phyloP scores from a whole-genome alignment of 2,329 filamentous ascomycete species.

The Teratosphaeria pseudoeucalypti region DNA sequence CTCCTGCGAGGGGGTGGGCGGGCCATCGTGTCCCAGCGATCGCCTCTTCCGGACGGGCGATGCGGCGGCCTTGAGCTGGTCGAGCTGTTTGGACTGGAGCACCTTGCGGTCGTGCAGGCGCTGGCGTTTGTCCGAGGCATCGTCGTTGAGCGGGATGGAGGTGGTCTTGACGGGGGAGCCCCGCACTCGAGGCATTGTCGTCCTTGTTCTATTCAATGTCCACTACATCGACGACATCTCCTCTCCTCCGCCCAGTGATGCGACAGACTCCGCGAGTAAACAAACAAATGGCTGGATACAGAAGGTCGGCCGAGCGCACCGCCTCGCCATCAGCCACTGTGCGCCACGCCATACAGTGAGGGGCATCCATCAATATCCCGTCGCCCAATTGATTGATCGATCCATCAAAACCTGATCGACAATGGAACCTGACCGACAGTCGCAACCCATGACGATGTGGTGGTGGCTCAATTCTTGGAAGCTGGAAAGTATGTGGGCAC shows the following conservation, averaged over 20 bases:
- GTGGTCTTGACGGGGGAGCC: slow-evolving; percentile 34
- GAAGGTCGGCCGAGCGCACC: neutral
- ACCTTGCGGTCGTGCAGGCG: slow-evolving; percentile 80
- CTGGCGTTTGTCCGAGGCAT: slow-evolving; percentile 81
- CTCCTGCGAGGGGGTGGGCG: slow-evolving; percentile 45
- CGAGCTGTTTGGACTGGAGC: slow-evolving; percentile 81
- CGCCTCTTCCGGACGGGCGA: slow-evolving; percentile 51
- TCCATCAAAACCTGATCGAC: no score
- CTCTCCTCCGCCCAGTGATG: neutral
- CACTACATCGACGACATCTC: neutral
- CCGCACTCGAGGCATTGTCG: slow-evolving; percentile 28
- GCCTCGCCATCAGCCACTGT: no score
- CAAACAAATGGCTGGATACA: neutral
- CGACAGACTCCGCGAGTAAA: neutral
- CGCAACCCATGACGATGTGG: neutral
- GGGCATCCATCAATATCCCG: no score
- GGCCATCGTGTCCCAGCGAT: slow-evolving; percentile 27
- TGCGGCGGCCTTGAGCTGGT: slow-evolving; percentile 74
- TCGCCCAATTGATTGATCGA: no score
- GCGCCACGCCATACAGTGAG: no score
- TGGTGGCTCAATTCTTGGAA: neutral
- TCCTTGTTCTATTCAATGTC: neutral
- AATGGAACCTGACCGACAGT: neutral
- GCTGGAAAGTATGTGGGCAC: neutral
- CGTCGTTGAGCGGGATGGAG: slow-evolving; percentile 85